Evolutionary conservation across 2,329 filamentous ascomycete species (phyloP).

Genomic region (Talaromyces funiculosus): DNA sequence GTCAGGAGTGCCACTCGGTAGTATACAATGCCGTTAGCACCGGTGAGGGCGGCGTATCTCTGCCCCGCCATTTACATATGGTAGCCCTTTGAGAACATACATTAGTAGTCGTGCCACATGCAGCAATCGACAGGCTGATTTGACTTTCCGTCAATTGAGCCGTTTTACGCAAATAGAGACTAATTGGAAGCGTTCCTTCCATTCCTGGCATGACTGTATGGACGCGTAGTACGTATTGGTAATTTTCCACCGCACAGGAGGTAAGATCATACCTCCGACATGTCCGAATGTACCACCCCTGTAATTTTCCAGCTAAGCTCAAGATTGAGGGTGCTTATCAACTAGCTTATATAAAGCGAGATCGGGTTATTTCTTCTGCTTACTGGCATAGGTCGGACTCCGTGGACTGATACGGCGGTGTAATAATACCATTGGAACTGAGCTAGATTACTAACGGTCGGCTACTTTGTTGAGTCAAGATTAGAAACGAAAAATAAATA

Average conservation of each 20-base stretch:
- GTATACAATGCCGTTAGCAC: background rate
- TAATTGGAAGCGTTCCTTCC: background rate
- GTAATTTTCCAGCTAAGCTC: background rate
- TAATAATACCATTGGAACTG: too few relatives aligned
- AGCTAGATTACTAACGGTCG: too few relatives aligned
- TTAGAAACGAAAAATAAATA: background rate
- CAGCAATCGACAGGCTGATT: background rate
- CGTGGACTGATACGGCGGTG: background rate
- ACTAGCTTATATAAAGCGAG: slow-evolving; percentile 1
- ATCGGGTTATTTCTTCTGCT: background rate
- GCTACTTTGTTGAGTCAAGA: background rate
- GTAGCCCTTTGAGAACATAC: background rate
- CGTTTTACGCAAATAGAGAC: background rate
- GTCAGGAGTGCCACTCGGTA: too few relatives aligned
- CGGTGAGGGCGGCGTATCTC: background rate
- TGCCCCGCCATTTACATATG: background rate
- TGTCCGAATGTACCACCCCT: background rate
- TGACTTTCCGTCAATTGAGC: background rate
- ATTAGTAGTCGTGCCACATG: background rate
- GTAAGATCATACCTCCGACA: background rate
- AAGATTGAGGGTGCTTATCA: background rate
- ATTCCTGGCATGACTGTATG: background rate
- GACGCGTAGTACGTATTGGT: background rate
- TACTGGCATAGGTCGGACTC: background rate
- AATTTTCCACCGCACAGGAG: background rate